Base-by-base conservation (phyloP, 768 basidiomycete genomes). In the Boletus insuetus region DNA sequence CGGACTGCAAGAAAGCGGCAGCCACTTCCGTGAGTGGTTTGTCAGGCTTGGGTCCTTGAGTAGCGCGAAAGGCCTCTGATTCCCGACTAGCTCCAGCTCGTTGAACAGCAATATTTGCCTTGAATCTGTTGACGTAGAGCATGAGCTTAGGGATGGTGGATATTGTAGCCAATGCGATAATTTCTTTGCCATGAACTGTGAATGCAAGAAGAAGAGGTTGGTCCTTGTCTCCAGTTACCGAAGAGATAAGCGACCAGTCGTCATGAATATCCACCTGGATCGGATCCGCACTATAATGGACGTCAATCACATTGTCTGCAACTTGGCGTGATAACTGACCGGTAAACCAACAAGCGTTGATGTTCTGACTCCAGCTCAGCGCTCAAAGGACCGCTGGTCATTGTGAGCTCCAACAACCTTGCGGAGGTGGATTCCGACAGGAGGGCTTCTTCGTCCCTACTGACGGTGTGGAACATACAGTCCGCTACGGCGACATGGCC, bases 11-110 rank as follows among this genome's bases (percentile, higher is more conserved):
- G 83, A 93, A 89, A 31, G 91, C 89, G 58, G 89, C 84, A 2
- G 92, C 91, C n/a, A 94, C 90, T 13, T 87, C 83, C 2, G 89
- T 90, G 16, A 94, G 74, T 2, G 91, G 85, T 59, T 91, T 92
- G 48, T 86, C 86, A 8, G 88, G 88, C 63, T 82, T 86, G 6
- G 87, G 85, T 6, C 79, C 75, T n/a, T 82, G 82, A 14, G 84
- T 83, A n/a, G 80, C 78, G 22, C 87, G 78, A 77, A 90, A 94
- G 2, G 86, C 84, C 55, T 79, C 80, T 1, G 91, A 93, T 71
- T 92, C 90, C 38, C 84, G 78, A 58, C 83, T 84, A 3, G 93
- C 93, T 1, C 87, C 89, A 58, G 85, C 81, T 42, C 82, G 78
- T 67, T 94, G 91, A 6, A 79, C 75, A 38, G 86, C 82, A 29